Base-by-base conservation (phyloP, 805 yeast species). In the Hanseniaspora nectarophila region DNA sequence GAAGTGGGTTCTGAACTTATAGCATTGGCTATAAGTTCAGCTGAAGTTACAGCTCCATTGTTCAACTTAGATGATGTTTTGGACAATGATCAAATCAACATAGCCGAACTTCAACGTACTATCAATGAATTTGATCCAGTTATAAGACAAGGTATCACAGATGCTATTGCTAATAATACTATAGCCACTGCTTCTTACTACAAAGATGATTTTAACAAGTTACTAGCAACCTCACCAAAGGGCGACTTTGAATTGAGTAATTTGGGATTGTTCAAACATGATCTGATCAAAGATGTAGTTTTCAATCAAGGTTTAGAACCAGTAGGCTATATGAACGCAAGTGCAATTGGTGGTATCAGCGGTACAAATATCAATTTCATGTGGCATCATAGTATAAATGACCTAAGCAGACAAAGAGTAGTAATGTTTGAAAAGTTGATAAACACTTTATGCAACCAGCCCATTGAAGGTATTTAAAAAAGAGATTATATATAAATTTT, bases 281-380 rank as follows among this genome's bases (percentile, higher is more conserved):
- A 20, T 10, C 44, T 50, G 13, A 15, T 34, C n/a, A 37, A 43
- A 9, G 34, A 50, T 37, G 47, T 43, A 2, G 29, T 42, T 15
- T 49, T 49, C 39, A 49, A 49, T 16, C 53, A 49, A n/a, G 46
- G 53, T 6, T 16, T 49, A 5, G 53, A 49, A 9, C 53, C 53
- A 16, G 20, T 40, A 34, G 42, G 42, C 20, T 49, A 29, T 24
- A 49, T 49, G 53, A 49, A 49, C 38, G 29, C 42, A 6, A 40
- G 48, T 21, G 43, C 48, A 1, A 43, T 43, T 43, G 48, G 47
- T 20, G 47, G 48, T 31, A 15, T 21, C 18, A 29, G 31, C 5
- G 53, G 48, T 0, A 43, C 47, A 12, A 50, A 44, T 33, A 43
- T 43, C 20, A 45, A 10, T n/a, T 52, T 52, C 20, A 49, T 49